Conservation (phyloP, 176 grass and related monocot genomes). For the Cenchrus purpureus region DNA sequence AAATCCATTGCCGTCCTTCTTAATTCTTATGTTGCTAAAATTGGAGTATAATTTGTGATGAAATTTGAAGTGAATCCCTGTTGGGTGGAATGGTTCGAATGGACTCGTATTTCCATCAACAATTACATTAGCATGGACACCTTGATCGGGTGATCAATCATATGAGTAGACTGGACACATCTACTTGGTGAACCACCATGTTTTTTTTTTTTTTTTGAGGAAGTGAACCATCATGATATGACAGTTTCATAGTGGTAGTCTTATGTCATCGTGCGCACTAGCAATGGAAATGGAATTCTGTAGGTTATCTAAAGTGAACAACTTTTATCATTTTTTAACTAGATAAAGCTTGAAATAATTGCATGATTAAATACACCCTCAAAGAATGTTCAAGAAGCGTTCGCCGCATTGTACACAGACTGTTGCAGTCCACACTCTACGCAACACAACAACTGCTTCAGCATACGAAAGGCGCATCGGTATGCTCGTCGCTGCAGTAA, state of each 20-base stretch:
- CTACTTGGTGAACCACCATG: neutral
- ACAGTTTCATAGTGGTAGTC: neutral
- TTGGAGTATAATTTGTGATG: neutral
- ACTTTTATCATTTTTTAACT: neutral
- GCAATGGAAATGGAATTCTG: neutral
- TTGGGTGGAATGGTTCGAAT: neutral
- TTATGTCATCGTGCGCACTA: neutral
- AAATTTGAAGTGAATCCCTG: neutral
- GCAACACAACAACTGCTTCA: slow-evolving; percentile 2
- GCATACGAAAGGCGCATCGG: slow-evolving; percentile 62
- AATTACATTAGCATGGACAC: neutral
- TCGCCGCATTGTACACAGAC: neutral
- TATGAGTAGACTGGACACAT: neutral
- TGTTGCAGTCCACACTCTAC: neutral
- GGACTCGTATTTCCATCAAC: neutral
- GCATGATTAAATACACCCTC: neutral
- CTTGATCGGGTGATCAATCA: neutral
- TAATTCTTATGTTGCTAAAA: neutral
- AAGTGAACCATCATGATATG: neutral
- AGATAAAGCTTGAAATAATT: neutral
- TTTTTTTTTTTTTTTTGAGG: too few relatives aligned
- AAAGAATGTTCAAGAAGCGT: neutral
- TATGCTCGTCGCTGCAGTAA: slow-evolving; percentile 77
- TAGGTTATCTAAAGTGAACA: neutral
- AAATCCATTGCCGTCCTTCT: neutral